Base-by-base conservation (phyloP, 768 basidiomycete genomes). In the Dictyophora rubrovolvata region DNA sequence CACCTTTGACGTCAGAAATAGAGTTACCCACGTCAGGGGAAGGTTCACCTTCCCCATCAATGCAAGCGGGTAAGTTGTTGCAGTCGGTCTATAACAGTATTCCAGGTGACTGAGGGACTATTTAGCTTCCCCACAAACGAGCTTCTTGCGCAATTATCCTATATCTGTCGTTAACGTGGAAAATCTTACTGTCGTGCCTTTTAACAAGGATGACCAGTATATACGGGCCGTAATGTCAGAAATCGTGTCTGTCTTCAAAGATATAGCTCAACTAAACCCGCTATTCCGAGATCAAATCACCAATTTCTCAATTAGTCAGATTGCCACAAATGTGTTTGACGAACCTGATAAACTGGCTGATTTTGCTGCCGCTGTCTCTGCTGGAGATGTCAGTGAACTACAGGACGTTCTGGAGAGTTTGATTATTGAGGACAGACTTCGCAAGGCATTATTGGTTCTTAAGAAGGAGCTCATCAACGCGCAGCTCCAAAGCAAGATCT, bases 391-490 rank as follows among this genome's bases (percentile, higher is more conserved):
- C 9, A 73, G 80, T 56, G 96, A 98, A 66, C 77, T 97, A 20
- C 96, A 98, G 70, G 91, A 90, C 62, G 93, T 98, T 0, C 77
- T 98, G 36, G 94, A 97, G 71, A 84, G 84, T 62, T 77, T 91
- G 21, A 79, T 80, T 1, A 86, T 98, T 18, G 89, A 92, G 55
- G 93, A 95, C 62, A 79, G 96, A 17, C 76, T 98, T 11, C 86
- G 89, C 62, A 93, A 93, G 72, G 88, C 93, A 0, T 75, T 98
- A 9, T 73, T 93, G 28, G 92, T 98, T 1, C 78, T 99, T 63
- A 98, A 98, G 79, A 98, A 97, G 72, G 96, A 98, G 69, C 79
- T 97, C 34, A 96, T 97, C 70, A 97, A 97, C 64, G 93, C 93
- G 0, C 93, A 97, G 68, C 73, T 98, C 53, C 95, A 96, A 71